Evolutionary conservation across 345 rosid genomes (phyloP).

Genomic region (Arabidopsis suecica): DNA sequence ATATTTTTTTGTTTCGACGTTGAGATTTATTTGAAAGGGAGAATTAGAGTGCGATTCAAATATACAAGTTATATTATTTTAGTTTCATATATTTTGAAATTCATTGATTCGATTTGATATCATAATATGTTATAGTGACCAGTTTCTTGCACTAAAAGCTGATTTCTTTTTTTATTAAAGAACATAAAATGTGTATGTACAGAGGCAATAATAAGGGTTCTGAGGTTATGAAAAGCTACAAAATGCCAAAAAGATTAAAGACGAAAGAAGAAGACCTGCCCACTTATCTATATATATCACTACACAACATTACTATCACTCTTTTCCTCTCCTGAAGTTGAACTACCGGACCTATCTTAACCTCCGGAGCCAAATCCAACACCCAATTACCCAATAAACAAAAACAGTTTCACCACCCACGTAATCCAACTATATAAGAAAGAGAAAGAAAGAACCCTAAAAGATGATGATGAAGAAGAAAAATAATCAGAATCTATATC

Average conservation of each 20-base stretch:
- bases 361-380: constrained; percentile 45
- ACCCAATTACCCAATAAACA: constrained; percentile 42
- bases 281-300: constrained; percentile 44
- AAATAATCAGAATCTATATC: constrained; percentile 74
- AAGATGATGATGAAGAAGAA: constrained; percentile 48
- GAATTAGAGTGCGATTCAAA: constrained; percentile 14
- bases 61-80: constrained; percentile 2
- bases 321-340: constrained; percentile 38
- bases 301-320: constrained; percentile 58
- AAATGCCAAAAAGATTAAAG: constrained; percentile 37
- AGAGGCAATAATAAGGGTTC: constrained; percentile 65
- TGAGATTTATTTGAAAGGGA: neutral
- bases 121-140: neutral
- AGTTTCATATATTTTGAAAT: neutral
- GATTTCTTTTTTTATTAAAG: constrained; percentile 56
- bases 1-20: neutral
- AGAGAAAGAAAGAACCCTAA: constrained; percentile 23
- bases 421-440: constrained; percentile 36
- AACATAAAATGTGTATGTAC: constrained; percentile 82
- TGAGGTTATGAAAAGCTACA: constrained; percentile 54
- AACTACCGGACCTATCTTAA: constrained; percentile 60
- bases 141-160: constrained; percentile 45
- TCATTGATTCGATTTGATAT: neutral
- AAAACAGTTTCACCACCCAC: constrained; percentile 50
- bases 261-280: constrained; percentile 24